Base-by-base conservation (phyloP, 2,329 filamentous ascomycete genomes). In the Diaporthe longicolla region DNA sequence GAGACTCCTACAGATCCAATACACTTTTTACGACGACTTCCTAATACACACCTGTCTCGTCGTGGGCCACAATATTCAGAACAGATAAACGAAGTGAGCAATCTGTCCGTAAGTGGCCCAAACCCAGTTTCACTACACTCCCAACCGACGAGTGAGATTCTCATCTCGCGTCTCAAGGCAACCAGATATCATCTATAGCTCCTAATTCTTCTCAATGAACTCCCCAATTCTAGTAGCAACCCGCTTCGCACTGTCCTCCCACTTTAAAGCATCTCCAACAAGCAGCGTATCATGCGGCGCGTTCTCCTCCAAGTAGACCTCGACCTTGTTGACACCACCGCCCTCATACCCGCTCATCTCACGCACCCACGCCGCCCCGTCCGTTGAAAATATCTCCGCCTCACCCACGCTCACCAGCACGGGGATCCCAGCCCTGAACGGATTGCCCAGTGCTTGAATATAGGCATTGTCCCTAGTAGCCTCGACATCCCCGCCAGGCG, bases 221-320 rank as follows among this genome's bases (percentile, higher is more conserved):
- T n/a, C 58, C 54, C 37, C 43, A 24, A 73, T 73, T 52, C 66
- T 59, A 7, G 17, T n/a, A 35, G 50, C 50, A 50, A 70, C 40
- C 11, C 66, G 24, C 29, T 4, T 24, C 45, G 66, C 73, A n/a
- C 40, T 72, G 58, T 81, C 78, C 59, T 82, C 78, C 74, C 87
- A 87, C 0, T 85, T 86, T 10, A 84, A 24, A 2, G 81, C 37
- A 26, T 79, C 75, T 1, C 84, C 85, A 4, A 84, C 13, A 4
- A 85, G 65, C 37, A 86, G 76, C 19, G 85, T 80, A 79, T 88
- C 87, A 78, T 88, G 87, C 40, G 83, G 82, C 9, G 79, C 83
- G 15, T 79, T 58, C 76, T 82, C 77, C 74, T 83, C 82, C 4
- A 85, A 78, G 75, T 84, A 79, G 26, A 85, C 71, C 52, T 79